Percentiles rank a stretch among this genome's conserved stretches.
phyloP scores from a whole-genome alignment of 1,284 basidiomycete species.

The Malassezia obtusa region DNA sequence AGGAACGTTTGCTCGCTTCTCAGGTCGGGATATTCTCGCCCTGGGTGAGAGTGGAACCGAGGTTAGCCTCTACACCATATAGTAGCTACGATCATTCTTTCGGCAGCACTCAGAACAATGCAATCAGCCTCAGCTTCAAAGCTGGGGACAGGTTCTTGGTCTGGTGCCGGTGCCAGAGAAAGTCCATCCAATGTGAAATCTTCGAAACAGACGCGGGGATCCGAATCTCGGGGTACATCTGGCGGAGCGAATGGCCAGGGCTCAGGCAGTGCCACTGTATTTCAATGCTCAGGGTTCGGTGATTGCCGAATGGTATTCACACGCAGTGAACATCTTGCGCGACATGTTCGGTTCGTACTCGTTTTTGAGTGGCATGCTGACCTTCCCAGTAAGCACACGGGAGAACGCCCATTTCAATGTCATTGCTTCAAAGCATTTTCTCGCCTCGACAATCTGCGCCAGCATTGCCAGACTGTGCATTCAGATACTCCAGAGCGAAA shows the following conservation, averaged over 20 bases:
- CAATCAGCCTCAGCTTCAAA: too few species aligned
- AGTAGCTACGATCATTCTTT: too few species aligned
- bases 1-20: conserved; percentile 3
- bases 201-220: neutral
- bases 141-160: neutral
- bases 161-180: neutral
- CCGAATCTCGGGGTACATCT: neutral
- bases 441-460: conserved; percentile 86
- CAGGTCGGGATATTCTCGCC: too few species aligned
- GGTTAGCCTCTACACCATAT: too few species aligned
- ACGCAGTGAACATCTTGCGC: conserved; percentile 82
- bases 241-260: too few species aligned
- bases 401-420: conserved; percentile 81
- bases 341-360: conserved; percentile 81
- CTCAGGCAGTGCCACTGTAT: conserved; percentile 50
- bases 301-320: conserved; percentile 94
- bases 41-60: too few species aligned
- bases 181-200: neutral
- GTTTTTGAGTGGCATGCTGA: too few species aligned
- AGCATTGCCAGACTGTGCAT: conserved; percentile 91
- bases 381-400: conserved; percentile 88
- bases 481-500: conserved; percentile 75
- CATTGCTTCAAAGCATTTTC: conserved; percentile 93
- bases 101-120: too few species aligned
- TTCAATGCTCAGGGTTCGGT: conserved; percentile 86